A percentile compares a stretch with the other conserved stretches of the same genome.
Evolutionary conservation across 345 rosid species (phyloP).

Genomic region (Alliaria petiolata): DNA sequence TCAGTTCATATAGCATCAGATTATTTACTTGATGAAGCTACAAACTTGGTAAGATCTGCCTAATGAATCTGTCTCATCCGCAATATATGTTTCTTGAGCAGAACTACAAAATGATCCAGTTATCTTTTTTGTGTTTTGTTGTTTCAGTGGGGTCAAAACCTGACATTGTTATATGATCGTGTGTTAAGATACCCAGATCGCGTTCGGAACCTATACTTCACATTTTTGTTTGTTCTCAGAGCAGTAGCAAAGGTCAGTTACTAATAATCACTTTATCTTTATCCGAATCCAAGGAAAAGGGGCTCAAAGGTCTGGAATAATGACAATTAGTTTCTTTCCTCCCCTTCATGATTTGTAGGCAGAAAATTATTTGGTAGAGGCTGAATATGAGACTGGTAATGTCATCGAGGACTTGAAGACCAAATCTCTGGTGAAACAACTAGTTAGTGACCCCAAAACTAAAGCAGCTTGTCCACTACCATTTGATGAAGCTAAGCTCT

Average conservation of each 20-base stretch:
- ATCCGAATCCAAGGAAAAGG: background rate
- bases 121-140: slow-evolving; percentile 1
- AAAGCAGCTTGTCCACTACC: slow-evolving; percentile 95
- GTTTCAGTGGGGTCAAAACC: slow-evolving; percentile 96
- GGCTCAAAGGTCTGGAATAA: background rate
- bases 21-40: slow-evolving; percentile 80
- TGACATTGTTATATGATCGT: slow-evolving; percentile 70
- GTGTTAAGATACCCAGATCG: slow-evolving; percentile 84
- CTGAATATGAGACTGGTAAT: slow-evolving; percentile 83
- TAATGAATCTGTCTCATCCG: background rate
- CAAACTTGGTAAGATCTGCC: slow-evolving; percentile 43
- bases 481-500: slow-evolving; percentile 93
- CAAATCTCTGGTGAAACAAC: slow-evolving; percentile 72
- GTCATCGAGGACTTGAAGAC: slow-evolving; percentile 77
- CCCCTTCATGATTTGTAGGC: slow-evolving; percentile 46
- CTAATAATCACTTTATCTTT: background rate
- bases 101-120: background rate
- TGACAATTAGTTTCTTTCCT: background rate
- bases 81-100: background rate
- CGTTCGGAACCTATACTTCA: slow-evolving; percentile 83
- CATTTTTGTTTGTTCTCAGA: slow-evolving; percentile 88
- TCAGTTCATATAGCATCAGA: slow-evolving; percentile 86
- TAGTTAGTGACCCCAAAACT: slow-evolving; percentile 62
- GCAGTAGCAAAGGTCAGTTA: slow-evolving; percentile 79
- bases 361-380: slow-evolving; percentile 74